Evolutionary conservation across 1,139 yeast species (phyloP), one percentile per base, ranked within the genome.

Genomic region (Magnusiomyces ingens): DNA sequence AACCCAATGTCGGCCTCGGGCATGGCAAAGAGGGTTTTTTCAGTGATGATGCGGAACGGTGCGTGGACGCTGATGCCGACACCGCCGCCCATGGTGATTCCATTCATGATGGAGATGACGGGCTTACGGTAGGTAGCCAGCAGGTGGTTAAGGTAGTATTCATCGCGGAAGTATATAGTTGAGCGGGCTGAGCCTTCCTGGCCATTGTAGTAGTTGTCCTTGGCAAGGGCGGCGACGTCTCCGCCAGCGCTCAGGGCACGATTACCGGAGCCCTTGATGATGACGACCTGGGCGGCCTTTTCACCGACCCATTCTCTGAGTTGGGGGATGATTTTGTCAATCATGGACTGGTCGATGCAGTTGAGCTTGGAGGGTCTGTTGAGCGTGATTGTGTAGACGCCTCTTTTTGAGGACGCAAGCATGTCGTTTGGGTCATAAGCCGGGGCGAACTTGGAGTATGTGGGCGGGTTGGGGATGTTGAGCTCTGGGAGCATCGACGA

Each of bases 41-140:
- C 97, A 41, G 96, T 88, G 13, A 94, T 95, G 50, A 93, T 75
- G 66, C 99, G 80, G 75, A 91, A 91, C 2, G 97, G 95, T 13
- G 91, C 86, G 70, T 93, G 98, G 45, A 88, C 84, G 0, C 93
- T 78, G 54, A 93, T 74, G 2, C 99, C 99, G 45, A 89, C 96
- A 62, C 99, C 99, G 52, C 99, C 99, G 54, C 99, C 99, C 96
- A 93, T 89, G 41, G 94, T 89, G 64, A 93, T 89, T 32, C 98
- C 98, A 66, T 93, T 85, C 83, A 87, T 85, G 46, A 90, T 66
- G 0, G 96, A 77, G 18, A 93, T 82, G 59, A 86, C 79, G 1
- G 99, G 98, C 72, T 90, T 93, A 56, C 84, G 76, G 66, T 81
- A 89, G 15, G 94, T 84, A 17, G 95, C 84, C 60, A 91, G 76